phyloP scores from a whole-genome alignment of 805 yeast species.

The Candida endomychidarum region DNA sequence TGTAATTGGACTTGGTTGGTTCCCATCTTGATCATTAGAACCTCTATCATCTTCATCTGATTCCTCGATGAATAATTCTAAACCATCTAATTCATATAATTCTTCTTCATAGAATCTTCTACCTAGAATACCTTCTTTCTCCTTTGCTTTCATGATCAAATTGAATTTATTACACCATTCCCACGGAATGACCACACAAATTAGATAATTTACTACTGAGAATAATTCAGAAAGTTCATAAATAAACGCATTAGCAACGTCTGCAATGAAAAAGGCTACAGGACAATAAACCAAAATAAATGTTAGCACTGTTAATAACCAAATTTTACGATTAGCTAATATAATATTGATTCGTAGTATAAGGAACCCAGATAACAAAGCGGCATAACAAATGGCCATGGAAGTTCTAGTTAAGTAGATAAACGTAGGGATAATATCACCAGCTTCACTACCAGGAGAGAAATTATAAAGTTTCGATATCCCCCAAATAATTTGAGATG shows the following conservation, averaged over 20 bases:
- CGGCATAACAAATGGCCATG: slow-evolving; percentile 65
- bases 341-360: slow-evolving; percentile 53
- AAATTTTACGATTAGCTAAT: slow-evolving; percentile 45
- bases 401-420: slow-evolving; percentile 73
- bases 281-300: slow-evolving; percentile 57
- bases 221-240: slow-evolving; percentile 71
- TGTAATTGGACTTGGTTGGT: too few species aligned
- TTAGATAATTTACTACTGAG: slow-evolving; percentile 67
- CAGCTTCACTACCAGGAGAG: slow-evolving; percentile 39
- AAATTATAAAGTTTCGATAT: slow-evolving; percentile 52
- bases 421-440: slow-evolving; percentile 69
- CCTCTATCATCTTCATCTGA: slow-evolving; percentile 16
- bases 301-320: slow-evolving; percentile 58
- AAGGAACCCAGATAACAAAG: slow-evolving; percentile 56
- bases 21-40: not conserved
- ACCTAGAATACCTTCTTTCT: slow-evolving; percentile 73
- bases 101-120: slow-evolving; percentile 74
- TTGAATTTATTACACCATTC: slow-evolving; percentile 77
- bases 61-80: slow-evolving; percentile 40
- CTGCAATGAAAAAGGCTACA: slow-evolving; percentile 72
- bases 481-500: slow-evolving; percentile 69
- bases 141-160: slow-evolving; percentile 55
- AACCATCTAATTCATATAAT: slow-evolving; percentile 39
- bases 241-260: slow-evolving; percentile 74
- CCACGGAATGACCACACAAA: slow-evolving; percentile 77